These are phyloP conservation scores for Beauveria sp. DNA, from an alignment of 2,329 filamentous ascomycete species.

Conservation along the genomic window DNA sequence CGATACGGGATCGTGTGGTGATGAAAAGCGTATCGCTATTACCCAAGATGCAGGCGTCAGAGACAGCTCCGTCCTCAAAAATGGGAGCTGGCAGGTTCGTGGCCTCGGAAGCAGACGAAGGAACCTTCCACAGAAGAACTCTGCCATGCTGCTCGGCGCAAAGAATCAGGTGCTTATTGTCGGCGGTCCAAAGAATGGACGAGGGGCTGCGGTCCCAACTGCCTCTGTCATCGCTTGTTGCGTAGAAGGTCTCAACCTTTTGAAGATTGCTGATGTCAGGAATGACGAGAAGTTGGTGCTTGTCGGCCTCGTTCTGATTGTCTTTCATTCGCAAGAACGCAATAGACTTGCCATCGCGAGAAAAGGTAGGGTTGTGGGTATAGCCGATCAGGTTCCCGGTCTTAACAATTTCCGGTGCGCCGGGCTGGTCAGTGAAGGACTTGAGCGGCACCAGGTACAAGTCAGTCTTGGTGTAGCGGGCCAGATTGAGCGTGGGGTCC, in stretches of 20 bases:
- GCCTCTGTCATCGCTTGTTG: slow-evolving; percentile 54
- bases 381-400: slow-evolving; percentile 58
- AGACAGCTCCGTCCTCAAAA: slow-evolving; percentile 46
- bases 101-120: slow-evolving; percentile 44
- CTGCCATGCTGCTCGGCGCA: slow-evolving; percentile 64
- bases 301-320: slow-evolving; percentile 72
- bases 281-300: slow-evolving; percentile 56
- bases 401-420: slow-evolving; percentile 41
- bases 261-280: slow-evolving; percentile 51
- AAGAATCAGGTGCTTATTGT: slow-evolving; percentile 60
- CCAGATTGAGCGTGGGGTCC: slow-evolving; percentile 62
- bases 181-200: slow-evolving; percentile 47
- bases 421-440: slow-evolving; percentile 50
- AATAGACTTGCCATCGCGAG: slow-evolving; percentile 60
- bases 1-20: slow-evolving; percentile 60
- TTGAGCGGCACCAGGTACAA: slow-evolving; percentile 65
- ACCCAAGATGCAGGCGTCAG: slow-evolving; percentile 44
- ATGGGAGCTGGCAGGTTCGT: slow-evolving; percentile 41
- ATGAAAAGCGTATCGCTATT: slow-evolving; percentile 49
- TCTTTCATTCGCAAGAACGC: slow-evolving; percentile 75
- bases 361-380: slow-evolving; percentile 61
- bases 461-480: slow-evolving; percentile 73
- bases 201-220: slow-evolving; percentile 54
- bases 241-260: slow-evolving; percentile 55
- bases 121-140: slow-evolving; percentile 53